These are phyloP conservation scores for Lachnellula suecica DNA, from an alignment of 2,329 filamentous ascomycete species.

Conservation along the genomic window DNA sequence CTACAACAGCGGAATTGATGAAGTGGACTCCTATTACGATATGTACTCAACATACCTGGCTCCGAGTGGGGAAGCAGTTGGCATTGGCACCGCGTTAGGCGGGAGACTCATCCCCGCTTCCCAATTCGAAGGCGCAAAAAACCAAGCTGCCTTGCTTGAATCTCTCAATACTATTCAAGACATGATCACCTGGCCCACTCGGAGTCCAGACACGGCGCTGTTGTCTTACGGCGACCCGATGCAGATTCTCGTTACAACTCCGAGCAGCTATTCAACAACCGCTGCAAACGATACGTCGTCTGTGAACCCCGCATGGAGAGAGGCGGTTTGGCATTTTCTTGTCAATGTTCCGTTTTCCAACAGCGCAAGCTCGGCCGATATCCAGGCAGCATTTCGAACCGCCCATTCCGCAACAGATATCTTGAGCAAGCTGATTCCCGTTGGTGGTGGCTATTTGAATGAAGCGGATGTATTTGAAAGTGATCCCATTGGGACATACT, in stretches of 20 bases:
- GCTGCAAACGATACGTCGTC: slow-evolving; percentile 3
- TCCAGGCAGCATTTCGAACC: not conserved
- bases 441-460: slow-evolving; percentile 10
- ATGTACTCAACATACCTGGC: not conserved
- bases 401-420: not conserved
- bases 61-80: not conserved
- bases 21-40: not conserved
- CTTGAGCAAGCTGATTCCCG: not conserved
- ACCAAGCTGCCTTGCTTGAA: not conserved
- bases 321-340: slow-evolving; percentile 1
- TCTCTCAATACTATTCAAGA: not conserved
- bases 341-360: not conserved
- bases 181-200: not conserved
- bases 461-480: slow-evolving; percentile 6
- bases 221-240: not conserved
- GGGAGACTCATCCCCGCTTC: not conserved
- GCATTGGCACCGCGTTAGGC: not conserved
- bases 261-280: slow-evolving; percentile 11
- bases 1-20: not conserved
- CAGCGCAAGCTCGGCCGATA: not conserved
- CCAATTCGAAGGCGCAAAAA: not conserved
- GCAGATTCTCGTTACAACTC: not conserved
- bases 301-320: slow-evolving; percentile 1
- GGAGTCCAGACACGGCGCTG: not conserved
- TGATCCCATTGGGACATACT: slow-evolving; percentile 3